Evolutionary conservation across 192 early-diverging fungal genomes (phyloP).

Genomic region (Entomortierella beljakovae): DNA sequence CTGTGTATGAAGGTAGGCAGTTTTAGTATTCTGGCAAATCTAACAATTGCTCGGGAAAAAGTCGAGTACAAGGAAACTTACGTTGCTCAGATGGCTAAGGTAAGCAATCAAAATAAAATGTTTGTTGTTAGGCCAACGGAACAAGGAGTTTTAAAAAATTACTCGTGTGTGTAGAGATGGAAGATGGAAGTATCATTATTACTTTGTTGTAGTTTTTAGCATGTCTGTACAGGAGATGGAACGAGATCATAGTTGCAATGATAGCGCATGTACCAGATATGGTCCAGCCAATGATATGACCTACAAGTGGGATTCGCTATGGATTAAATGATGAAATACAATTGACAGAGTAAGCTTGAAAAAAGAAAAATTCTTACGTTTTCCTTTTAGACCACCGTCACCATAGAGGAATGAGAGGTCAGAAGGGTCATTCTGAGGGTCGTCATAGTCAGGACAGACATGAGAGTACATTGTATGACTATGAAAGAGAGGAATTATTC

Average conservation of each 20-base stretch:
- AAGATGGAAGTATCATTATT: background rate
- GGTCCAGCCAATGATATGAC: constrained; percentile 72
- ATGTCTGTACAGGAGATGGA: constrained; percentile 61
- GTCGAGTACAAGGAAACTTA: too few relatives aligned
- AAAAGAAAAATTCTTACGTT: constrained; percentile 14
- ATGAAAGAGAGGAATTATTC: background rate
- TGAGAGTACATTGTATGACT: constrained; percentile 13
- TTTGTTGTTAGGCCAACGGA: too few relatives aligned
- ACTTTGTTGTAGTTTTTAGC: constrained; percentile 67
- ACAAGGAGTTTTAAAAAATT: too few relatives aligned
- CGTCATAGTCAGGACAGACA: constrained; percentile 42
- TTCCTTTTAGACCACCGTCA: constrained; percentile 20
- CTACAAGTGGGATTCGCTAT: constrained; percentile 4
- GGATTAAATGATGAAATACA: background rate
- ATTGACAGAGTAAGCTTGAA: background rate
- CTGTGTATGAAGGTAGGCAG: constrained; percentile 59
- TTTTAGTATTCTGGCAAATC: too few relatives aligned
- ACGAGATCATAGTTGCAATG: constrained; percentile 62
- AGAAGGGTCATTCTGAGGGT: background rate
- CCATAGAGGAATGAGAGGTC: constrained; percentile 2
- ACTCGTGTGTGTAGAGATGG: too few relatives aligned
- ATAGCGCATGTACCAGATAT: constrained; percentile 66
- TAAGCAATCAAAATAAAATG: background rate
- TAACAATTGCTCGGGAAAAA: too few relatives aligned
- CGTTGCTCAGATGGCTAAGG: constrained; percentile 36